Conservation (phyloP, 2,329 filamentous ascomycete species). For the Colletotrichum zoysiae region DNA sequence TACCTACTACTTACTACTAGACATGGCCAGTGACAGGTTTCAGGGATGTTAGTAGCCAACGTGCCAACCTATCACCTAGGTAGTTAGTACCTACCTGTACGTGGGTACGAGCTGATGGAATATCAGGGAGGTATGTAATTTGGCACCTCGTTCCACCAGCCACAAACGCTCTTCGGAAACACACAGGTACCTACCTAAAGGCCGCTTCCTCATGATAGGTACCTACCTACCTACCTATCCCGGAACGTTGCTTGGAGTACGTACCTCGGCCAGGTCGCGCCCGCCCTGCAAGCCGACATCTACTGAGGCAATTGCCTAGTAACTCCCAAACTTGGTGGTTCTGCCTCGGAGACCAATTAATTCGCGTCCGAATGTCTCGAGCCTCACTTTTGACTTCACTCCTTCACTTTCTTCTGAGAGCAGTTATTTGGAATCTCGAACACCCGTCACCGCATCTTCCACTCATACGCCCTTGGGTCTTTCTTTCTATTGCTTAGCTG, state of each 20-base stretch:
- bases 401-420: neutral
- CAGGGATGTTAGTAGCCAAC: neutral
- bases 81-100: neutral
- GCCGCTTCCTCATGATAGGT: too few relatives aligned
- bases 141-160: slow-evolving; percentile 7
- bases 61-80: neutral
- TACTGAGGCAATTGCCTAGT: neutral
- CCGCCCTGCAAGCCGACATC: slow-evolving; percentile 3
- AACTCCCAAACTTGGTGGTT: neutral
- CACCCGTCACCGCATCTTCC: neutral
- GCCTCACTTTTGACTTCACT: neutral
- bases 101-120: neutral
- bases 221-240: too few relatives aligned
- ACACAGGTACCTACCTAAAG: neutral
- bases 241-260: neutral
- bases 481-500: too few relatives aligned
- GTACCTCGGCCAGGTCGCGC: neutral
- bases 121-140: neutral
- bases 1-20: too few relatives aligned
- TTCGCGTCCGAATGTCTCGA: neutral
- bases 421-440: neutral
- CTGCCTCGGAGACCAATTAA: neutral
- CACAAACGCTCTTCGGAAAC: neutral
- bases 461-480: too few relatives aligned
- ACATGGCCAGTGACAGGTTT: neutral